Evolutionary conservation across 768 basidiomycete genomes (phyloP), one percentile per base, ranked within the genome.

Genomic region (Coprinopsis cinerea): DNA sequence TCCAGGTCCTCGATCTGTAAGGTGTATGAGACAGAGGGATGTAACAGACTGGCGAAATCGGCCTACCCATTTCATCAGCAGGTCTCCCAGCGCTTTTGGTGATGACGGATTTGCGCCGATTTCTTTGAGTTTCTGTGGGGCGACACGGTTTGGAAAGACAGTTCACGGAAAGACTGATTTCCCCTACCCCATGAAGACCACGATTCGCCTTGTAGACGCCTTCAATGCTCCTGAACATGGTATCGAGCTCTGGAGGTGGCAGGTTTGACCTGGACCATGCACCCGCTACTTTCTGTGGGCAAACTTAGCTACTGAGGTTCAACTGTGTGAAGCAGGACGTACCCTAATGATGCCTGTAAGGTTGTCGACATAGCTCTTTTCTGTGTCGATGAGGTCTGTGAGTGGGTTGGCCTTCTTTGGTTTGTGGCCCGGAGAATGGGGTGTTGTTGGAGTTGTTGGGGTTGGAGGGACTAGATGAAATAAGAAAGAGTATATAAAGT

Each of bases 201-300:
- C 92, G 82, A 69, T 93, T 97, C 18, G 91, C 88, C 65, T 92
- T 88, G 73, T 93, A 99, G 17, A 98, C 82, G 20, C 77, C 78
- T 67, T 99, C 96, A 45, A 98, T 82, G 57, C 85, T 84, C 55
- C 96, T 77, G 68, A 99, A 99, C 89, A 98, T 95, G 46, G 76
- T 67, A 66, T 99, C 96, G 25, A 99, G 76, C 56, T 90, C 86
- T 6, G 79, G 79, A 14, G 96, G 96, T 15, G 96, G 96, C 32
- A 99, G 83, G 65, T 97, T 97, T 34, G 83, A 79, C 35, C 92
- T 75, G 9, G 94, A 96, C 96, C 96, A 99, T 43, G 96, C 96
- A n/a, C 86, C 85, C 9, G 96, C 96, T 3, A 96, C 88, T 81
- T 88, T 92, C 93, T 98, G 62, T 20, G 56, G 35, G 34, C 42